These are phyloP conservation scores for Fagopyrum tataricum DNA, from an alignment of 148 eudicot species.

Conservation along the genomic window DNA sequence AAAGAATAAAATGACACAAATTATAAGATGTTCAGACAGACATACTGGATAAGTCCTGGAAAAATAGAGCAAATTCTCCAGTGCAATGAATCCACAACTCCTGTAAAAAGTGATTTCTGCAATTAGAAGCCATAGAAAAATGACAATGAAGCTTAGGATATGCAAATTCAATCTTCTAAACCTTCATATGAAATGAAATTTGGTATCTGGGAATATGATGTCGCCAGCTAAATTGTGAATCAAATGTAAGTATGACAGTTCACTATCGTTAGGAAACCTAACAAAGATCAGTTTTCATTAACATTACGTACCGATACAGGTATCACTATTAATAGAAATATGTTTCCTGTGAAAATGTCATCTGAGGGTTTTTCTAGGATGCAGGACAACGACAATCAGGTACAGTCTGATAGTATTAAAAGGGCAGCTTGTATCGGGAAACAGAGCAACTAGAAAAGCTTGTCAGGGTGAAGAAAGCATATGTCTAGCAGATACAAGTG, in stretches of 20 bases:
- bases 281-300: neutral
- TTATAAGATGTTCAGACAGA: neutral
- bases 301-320: neutral
- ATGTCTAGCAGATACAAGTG: neutral
- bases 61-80: constrained; percentile 76
- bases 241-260: too few species aligned
- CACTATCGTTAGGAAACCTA: too few species aligned
- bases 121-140: neutral
- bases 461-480: neutral
- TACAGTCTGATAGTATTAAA: too few species aligned
- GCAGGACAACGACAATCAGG: too few species aligned
- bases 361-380: neutral
- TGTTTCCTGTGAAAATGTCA: neutral
- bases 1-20: too few species aligned
- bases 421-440: too few species aligned
- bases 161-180: neutral
- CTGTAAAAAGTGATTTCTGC: constrained; percentile 21
- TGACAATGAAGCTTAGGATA: neutral
- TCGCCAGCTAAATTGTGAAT: neutral
- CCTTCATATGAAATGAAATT: neutral
- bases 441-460: neutral
- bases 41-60: constrained; percentile 71
- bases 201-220: neutral
- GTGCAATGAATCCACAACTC: constrained; percentile 80
- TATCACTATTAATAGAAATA: neutral